Evolutionary conservation across 169 alveolate species (phyloP).

Genomic region (Toxoplasma gondii): DNA sequence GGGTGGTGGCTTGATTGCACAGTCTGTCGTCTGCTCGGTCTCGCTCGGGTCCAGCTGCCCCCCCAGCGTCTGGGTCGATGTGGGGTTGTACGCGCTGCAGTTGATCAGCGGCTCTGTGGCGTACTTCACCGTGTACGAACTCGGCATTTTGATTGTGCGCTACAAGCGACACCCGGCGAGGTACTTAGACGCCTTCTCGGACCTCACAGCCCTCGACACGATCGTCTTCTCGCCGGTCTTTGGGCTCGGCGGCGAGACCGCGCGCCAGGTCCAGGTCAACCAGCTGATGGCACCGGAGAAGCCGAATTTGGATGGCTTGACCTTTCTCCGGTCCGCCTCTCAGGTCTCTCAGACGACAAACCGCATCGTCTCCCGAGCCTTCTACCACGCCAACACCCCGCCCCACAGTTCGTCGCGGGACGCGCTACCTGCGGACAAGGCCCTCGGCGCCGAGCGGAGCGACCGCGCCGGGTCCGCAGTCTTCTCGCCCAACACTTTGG

Average conservation of each 20-base stretch:
- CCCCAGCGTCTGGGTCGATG: slow-evolving; percentile 60
- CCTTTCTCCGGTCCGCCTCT: slow-evolving; percentile 12
- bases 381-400: not conserved
- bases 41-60: slow-evolving; percentile 37
- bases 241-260: slow-evolving; percentile 25
- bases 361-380: slow-evolving; percentile 14
- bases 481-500: not conserved
- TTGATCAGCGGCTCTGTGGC: slow-evolving; percentile 68
- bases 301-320: slow-evolving; percentile 30
- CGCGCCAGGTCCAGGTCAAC: not conserved
- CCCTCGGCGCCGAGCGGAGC: not conserved
- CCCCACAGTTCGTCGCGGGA: not conserved
- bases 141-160: slow-evolving; percentile 70
- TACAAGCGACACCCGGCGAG: slow-evolving; percentile 72
- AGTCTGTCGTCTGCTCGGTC: slow-evolving; percentile 51
- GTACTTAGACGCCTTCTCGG: slow-evolving; percentile 72
- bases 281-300: not conserved
- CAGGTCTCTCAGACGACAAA: slow-evolving; percentile 17
- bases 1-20: slow-evolving; percentile 64
- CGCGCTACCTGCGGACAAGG: not conserved
- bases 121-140: slow-evolving; percentile 73
- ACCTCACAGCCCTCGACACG: slow-evolving; percentile 70
- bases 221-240: slow-evolving; percentile 68
- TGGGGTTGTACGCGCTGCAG: slow-evolving; percentile 70
- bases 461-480: slow-evolving; percentile 8